Evolutionary conservation across 2,329 filamentous ascomycete species (phyloP).

Genomic region (Cladosporium sp.): DNA sequence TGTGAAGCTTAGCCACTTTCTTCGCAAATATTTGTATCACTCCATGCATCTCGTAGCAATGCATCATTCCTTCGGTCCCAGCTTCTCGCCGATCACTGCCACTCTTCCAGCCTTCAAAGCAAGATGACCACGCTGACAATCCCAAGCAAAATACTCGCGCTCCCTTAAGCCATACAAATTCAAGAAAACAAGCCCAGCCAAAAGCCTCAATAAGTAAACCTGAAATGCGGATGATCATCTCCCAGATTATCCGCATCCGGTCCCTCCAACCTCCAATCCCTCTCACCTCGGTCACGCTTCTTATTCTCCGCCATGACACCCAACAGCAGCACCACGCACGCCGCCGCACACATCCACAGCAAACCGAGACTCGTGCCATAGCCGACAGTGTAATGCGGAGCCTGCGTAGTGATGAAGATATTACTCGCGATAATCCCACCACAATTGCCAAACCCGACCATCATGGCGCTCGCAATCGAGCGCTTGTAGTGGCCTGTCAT

Average conservation of each 20-base stretch:
- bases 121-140: too few species aligned
- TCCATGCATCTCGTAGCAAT: too few species aligned
- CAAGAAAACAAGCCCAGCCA: too few species aligned
- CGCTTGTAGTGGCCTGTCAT: slow-evolving; percentile 60
- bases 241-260: slow-evolving; percentile 52
- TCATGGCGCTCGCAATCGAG: slow-evolving; percentile 54
- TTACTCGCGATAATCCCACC: slow-evolving; percentile 54
- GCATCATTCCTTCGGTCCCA: too few species aligned
- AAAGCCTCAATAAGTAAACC: slow-evolving; percentile 37
- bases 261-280: slow-evolving; percentile 45
- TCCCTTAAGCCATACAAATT: too few species aligned
- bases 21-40: too few species aligned
- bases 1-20: too few species aligned
- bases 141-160: too few species aligned
- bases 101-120: too few species aligned
- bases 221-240: slow-evolving; percentile 53
- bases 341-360: slow-evolving; percentile 47
- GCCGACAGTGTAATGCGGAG: slow-evolving; percentile 52
- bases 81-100: too few species aligned
- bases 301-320: slow-evolving; percentile 48
- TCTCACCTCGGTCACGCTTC: slow-evolving; percentile 48
- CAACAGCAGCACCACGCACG: slow-evolving; percentile 43
- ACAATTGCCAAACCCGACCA: slow-evolving; percentile 54
- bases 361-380: slow-evolving; percentile 51
- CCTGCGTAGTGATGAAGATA: slow-evolving; percentile 51